Conservation (phyloP, 345 rosid genomes). For the Brassica juncea region DNA sequence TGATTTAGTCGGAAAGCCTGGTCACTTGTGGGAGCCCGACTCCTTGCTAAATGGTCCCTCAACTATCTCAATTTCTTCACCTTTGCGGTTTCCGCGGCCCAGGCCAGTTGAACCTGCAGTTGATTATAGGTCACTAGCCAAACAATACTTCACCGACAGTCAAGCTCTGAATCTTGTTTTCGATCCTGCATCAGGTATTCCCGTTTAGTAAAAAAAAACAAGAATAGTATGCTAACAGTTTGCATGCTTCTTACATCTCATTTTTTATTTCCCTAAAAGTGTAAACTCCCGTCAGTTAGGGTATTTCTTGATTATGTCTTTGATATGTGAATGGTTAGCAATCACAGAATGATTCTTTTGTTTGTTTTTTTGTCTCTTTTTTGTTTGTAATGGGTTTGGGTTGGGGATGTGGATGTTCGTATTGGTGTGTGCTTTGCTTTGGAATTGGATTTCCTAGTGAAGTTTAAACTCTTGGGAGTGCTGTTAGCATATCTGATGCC, state of each 20-base stretch:
- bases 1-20: constrained; percentile 92
- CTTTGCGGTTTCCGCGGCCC: constrained; percentile 87
- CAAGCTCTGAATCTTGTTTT: constrained; percentile 80
- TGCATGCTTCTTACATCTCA: constrained; percentile 5
- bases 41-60: constrained; percentile 97
- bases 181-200: constrained; percentile 72
- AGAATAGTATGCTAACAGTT: background rate
- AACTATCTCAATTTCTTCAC: constrained; percentile 89
- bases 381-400: background rate
- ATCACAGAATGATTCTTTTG: constrained; percentile 3
- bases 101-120: constrained; percentile 64
- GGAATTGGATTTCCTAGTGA: background rate
- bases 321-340: background rate
- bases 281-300: background rate
- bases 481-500: constrained; percentile 21
- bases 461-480: background rate
- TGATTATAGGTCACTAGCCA: constrained; percentile 86
- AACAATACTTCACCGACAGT: constrained; percentile 82
- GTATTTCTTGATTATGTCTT: constrained; percentile 14
- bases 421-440: constrained; percentile 14
- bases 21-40: constrained; percentile 85
- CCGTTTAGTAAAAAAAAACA: background rate
- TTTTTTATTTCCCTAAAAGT: background rate
- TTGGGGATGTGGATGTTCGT: background rate
- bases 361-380: constrained; percentile 8